These are phyloP conservation scores for Hippophae tibetana DNA, from an alignment of 306 rosid genomes.

Conservation along the genomic window DNA sequence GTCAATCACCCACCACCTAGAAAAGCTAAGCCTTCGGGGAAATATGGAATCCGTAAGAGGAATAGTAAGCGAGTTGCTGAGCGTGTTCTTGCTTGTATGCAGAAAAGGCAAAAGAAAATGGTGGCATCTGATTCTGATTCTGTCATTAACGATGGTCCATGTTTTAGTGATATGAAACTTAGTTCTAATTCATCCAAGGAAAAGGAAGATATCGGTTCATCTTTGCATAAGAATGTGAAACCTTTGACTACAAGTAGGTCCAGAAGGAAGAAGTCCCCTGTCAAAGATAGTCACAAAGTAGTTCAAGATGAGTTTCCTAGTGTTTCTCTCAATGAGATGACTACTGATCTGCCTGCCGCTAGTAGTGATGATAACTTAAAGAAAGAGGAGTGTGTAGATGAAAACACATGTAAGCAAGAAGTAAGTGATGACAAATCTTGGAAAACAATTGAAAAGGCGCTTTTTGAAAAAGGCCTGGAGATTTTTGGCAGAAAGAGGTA, in stretches of 20 bases:
- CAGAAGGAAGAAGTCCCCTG: slow-evolving; percentile 32
- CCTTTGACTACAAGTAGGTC: slow-evolving; percentile 30
- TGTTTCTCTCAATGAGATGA: slow-evolving; percentile 48
- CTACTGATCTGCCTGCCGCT: slow-evolving; percentile 40
- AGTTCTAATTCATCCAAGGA: slow-evolving; percentile 36
- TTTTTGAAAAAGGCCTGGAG: slow-evolving; percentile 85
- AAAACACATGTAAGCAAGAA: slow-evolving; percentile 61
- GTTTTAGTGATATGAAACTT: slow-evolving; percentile 34
- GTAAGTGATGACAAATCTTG: slow-evolving; percentile 55
- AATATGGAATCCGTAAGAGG: slow-evolving; percentile 57
- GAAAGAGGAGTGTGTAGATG: slow-evolving; percentile 67
- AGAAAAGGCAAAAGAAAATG: slow-evolving; percentile 79
- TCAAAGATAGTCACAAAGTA: slow-evolving; percentile 20
- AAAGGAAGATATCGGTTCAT: slow-evolving; percentile 36
- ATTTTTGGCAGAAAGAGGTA: slow-evolving; percentile 96
- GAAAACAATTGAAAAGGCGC: slow-evolving; percentile 80
- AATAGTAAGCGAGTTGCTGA: slow-evolving; percentile 98
- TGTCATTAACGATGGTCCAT: slow-evolving; percentile 46
- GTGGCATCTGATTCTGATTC: slow-evolving; percentile 74
- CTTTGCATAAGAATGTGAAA: slow-evolving; percentile 30
- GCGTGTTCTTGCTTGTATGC: slow-evolving; percentile 80
- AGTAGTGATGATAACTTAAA: slow-evolving; percentile 58
- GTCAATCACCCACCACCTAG: slow-evolving; percentile 42
- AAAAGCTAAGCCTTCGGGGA: slow-evolving; percentile 50
- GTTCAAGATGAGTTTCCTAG: slow-evolving; percentile 48